A percentile compares a stretch with the other conserved stretches of the same genome.
Evolutionary conservation across 169 alveolate genomes (phyloP).

Genomic region (Nephromyces sp.): DNA sequence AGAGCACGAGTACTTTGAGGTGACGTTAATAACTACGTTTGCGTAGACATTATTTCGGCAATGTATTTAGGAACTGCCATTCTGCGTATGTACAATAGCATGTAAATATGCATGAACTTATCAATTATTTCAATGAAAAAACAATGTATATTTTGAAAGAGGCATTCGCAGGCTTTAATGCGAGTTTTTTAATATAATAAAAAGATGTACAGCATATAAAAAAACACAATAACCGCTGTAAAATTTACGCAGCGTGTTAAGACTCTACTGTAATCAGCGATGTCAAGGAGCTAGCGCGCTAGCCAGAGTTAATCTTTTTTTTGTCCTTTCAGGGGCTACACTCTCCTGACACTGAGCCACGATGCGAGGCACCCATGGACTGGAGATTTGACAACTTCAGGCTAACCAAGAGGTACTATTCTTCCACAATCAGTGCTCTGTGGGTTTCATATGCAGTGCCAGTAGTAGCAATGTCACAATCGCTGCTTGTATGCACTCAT

Average conservation of each 20-base stretch:
- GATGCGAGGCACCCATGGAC: slow-evolving; percentile 59
- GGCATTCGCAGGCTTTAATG: neutral
- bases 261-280: neutral
- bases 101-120: neutral
- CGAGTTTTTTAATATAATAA: neutral
- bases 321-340: slow-evolving; percentile 47
- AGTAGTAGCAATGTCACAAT: too few relatives aligned
- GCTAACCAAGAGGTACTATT: slow-evolving; percentile 61
- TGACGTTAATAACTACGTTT: neutral
- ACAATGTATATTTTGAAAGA: neutral
- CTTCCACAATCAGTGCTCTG: too few relatives aligned
- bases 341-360: slow-evolving; percentile 71
- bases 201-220: neutral
- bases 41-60: neutral
- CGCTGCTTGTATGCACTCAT: too few relatives aligned
- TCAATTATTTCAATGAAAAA: neutral
- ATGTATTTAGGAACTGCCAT: neutral
- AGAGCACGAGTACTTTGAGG: slow-evolving; percentile 66
- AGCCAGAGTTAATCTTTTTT: neutral
- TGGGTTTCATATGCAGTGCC: too few relatives aligned
- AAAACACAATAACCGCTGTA: neutral
- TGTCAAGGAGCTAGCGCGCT: neutral
- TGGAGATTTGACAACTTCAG: slow-evolving; percentile 78
- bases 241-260: neutral
- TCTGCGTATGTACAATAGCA: neutral